Evolutionary conservation across 208 protist genomes (phyloP).

Genomic region (Trypanosoma mega): DNA sequence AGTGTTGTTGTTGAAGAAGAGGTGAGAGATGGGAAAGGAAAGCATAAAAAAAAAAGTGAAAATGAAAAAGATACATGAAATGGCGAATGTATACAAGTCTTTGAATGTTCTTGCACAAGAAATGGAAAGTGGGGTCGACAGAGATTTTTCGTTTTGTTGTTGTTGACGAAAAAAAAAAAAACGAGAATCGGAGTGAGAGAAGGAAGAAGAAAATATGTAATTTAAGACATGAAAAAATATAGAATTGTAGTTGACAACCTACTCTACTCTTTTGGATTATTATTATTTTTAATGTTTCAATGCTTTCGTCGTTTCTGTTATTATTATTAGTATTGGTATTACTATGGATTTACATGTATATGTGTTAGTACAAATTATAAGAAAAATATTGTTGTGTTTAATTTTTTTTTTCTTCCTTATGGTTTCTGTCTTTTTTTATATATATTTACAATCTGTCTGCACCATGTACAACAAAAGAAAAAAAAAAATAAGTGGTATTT

Average conservation of each 20-base stretch:
- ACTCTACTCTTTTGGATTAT: constrained; percentile 7
- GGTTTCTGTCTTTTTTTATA: constrained; percentile 9
- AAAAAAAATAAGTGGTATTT: constrained; percentile 5
- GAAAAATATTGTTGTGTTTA: constrained; percentile 4
- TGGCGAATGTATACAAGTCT: not conserved
- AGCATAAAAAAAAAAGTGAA: not conserved
- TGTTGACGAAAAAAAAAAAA: not conserved
- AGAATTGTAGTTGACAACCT: not conserved
- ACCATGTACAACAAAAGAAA: constrained; percentile 18
- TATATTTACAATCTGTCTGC: constrained; percentile 8
- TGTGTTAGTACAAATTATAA: constrained; percentile 8
- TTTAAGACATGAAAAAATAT: not conserved
- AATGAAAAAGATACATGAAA: no score
- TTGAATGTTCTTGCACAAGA: not conserved
- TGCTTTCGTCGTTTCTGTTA: no score
- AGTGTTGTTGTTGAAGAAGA: no score
- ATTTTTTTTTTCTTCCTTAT: constrained; percentile 1
- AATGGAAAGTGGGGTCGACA: not conserved
- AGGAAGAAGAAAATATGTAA: not conserved
- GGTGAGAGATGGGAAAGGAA: not conserved
- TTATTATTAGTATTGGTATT: no score
- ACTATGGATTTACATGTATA: no score
- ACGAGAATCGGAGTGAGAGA: constrained; percentile 1
- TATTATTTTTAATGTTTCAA: constrained; percentile 1
- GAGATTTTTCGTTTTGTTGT: not conserved